Conservation (phyloP, 306 rosid genomes). For the Quercus berberidifolia region DNA sequence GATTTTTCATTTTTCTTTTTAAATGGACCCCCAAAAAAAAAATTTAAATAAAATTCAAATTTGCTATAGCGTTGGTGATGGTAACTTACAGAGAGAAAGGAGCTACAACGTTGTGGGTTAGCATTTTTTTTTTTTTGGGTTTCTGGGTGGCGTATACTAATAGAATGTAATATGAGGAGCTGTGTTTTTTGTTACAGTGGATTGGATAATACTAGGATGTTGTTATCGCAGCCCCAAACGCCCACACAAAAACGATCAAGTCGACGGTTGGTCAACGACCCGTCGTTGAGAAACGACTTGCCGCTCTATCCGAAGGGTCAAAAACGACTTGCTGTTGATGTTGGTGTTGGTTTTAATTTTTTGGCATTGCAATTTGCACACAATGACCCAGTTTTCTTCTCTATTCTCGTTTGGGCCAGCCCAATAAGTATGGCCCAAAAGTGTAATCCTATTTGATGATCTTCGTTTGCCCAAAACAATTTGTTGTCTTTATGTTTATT, state of each 20-base stretch:
- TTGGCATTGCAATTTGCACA: background rate
- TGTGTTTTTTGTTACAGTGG: background rate
- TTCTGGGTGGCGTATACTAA: too few relatives aligned
- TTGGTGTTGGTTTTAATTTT: background rate
- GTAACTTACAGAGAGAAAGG: conserved; percentile 35
- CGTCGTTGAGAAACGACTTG: background rate
- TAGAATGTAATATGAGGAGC: background rate
- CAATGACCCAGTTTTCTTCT: too few relatives aligned
- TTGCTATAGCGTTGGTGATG: background rate
- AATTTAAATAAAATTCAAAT: background rate
- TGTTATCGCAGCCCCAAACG: background rate
- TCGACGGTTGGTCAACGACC: background rate
- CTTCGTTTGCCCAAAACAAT: too few relatives aligned
- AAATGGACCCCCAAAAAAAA: too few relatives aligned
- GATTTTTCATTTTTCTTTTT: too few relatives aligned
- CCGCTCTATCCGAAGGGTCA: background rate
- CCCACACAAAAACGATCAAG: background rate
- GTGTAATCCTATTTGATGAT: too few relatives aligned
- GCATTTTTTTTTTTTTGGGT: conserved; percentile 11
- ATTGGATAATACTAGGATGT: background rate
- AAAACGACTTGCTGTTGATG: background rate
- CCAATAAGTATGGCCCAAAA: too few relatives aligned
- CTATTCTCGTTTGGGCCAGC: too few relatives aligned
- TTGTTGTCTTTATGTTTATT: too few relatives aligned
- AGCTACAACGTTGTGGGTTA: conserved; percentile 13